phyloP scores from a whole-genome alignment of 345 rosid species.

The Heritiera littoralis region DNA sequence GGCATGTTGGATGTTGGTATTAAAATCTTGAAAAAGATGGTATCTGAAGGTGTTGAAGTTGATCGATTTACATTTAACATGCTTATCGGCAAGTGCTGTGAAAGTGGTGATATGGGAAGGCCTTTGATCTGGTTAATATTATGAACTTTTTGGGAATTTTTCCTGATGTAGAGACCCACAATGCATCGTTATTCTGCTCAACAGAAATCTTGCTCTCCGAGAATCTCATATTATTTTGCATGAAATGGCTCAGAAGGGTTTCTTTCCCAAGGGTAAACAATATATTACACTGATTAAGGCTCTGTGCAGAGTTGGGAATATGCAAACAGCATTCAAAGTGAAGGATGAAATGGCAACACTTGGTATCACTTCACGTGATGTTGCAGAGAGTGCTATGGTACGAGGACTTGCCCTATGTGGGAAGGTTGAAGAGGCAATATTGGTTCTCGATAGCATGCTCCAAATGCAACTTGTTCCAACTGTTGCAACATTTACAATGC shows the following conservation, averaged over 20 bases:
- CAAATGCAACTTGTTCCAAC: conserved; percentile 59
- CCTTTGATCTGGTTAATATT: conserved; percentile 53
- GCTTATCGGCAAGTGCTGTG: conserved; percentile 59
- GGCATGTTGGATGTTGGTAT: conserved; percentile 62
- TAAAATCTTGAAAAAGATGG: conserved; percentile 59
- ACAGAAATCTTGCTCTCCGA: conserved; percentile 46
- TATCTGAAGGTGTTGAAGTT: conserved; percentile 49
- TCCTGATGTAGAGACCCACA: conserved; percentile 47
- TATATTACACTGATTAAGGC: conserved; percentile 60
- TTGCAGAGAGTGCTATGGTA: conserved; percentile 88
- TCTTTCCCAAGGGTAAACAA: conserved; percentile 44
- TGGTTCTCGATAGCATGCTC: conserved; percentile 64
- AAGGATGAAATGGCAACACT: conserved; percentile 67
- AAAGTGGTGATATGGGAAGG: conserved; percentile 43
- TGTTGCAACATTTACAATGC: conserved; percentile 71
- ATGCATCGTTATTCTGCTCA: conserved; percentile 51
- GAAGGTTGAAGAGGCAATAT: conserved; percentile 70
- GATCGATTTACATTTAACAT: conserved; percentile 57
- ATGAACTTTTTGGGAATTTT: conserved; percentile 49
- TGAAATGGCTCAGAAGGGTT: conserved; percentile 60
- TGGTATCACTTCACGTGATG: conserved; percentile 44
- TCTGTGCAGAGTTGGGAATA: conserved; percentile 65
- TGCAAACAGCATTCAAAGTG: conserved; percentile 57
- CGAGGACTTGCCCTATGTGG: conserved; percentile 82
- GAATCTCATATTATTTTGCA: conserved; percentile 58